Base-by-base conservation (phyloP, 768 basidiomycete genomes). In the Hirschioporus abietinus region DNA sequence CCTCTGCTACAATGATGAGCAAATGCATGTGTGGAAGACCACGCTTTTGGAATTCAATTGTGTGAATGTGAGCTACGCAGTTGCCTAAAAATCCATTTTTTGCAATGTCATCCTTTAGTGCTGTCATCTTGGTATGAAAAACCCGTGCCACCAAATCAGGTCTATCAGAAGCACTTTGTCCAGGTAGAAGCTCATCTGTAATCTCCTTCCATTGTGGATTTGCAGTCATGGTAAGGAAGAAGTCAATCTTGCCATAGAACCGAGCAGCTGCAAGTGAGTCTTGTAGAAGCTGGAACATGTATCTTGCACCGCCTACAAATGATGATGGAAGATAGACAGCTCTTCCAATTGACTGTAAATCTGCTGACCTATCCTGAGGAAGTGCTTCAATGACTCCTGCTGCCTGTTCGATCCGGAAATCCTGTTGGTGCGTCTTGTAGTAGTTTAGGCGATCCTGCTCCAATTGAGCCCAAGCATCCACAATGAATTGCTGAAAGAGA, bases 21-120 rank as follows among this genome's bases (percentile, higher is more conserved):
- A 81, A 68, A 70, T 88, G 86, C 69, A 82, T 79, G 68, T 87
- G 84, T 26, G 85, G 85, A 0, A 88, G 78, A 0, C 84, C 83
- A 0, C 81, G 71, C 67, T 87, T 87, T 70, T 87, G 86, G 69
- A 86, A 87, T 67, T 88, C 83, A 63, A 86, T 84, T 10, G 79
- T 80, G 65, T 84, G 83, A 0, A 87, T 79, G 65, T 77, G 73
- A 4, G 81, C 85, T 35, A 78, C 78, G 7, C 74, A 66, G 0
- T 66, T 9, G 0, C 85, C 85, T 74, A 84, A 79, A 58, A 82
- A 73, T 8, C 78, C 78, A 58, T 78, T 26, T 15, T 74, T 72
- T 8, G 42, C 25, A 58, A 87, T 77, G 25, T 76, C 73, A 1
- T 78, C 36, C 0, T 83, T 24, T 1, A 83, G 63, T 0, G 73